Base-by-base conservation (phyloP, 2,329 filamentous ascomycete genomes). In the Fusarium anthophilum region DNA sequence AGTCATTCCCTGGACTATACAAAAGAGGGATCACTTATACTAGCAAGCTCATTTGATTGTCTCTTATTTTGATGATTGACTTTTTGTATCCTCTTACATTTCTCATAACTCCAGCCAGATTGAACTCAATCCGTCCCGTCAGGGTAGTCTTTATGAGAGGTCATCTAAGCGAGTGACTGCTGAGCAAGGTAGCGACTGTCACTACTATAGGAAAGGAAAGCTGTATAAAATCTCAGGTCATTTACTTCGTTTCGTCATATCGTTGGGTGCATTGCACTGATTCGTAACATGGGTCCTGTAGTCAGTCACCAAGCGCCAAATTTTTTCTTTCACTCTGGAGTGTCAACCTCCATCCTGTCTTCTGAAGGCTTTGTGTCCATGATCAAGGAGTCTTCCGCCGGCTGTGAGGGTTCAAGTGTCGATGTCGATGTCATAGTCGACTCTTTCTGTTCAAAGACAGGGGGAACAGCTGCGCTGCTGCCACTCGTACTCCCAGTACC, bases 301-400 rank as follows among this genome's bases (percentile, higher is more conserved):
- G 65, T 66, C 57, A 62, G 54, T 67, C 69, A 48, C 55, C 55
- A 65, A 65, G 38, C 62, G 35, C 26, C 47, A 59, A 59, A 18
- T 38, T 48, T 58, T 54, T 56, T 55, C 44, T 66, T 58, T 74
- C 62, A 67, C 53, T 77, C 65, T 32, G 75, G 68, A 41, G 75
- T 61, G 45, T 80, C 78, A 66, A 75, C 74, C 72, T 77, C 77
- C 73, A 79, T 79, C 41, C 77, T 80, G 53, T 79, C 76, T 26
- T 76, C 72, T 55, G 69, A 58, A 58, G 73, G 67, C 53, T 77
- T 80, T 22, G 69, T 55, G 28, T 80, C 79, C 62, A 64, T 43
- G 56, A 73, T 66, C 18, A 72, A 61, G 11, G 78, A 56, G 32
- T 81, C 79, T 43, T 79, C 77, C n/a, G 68, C 76, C 24, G 71